Evolutionary conservation across 139 green algal genomes (phyloP).

Genomic region (Asterochloris sp.): DNA sequence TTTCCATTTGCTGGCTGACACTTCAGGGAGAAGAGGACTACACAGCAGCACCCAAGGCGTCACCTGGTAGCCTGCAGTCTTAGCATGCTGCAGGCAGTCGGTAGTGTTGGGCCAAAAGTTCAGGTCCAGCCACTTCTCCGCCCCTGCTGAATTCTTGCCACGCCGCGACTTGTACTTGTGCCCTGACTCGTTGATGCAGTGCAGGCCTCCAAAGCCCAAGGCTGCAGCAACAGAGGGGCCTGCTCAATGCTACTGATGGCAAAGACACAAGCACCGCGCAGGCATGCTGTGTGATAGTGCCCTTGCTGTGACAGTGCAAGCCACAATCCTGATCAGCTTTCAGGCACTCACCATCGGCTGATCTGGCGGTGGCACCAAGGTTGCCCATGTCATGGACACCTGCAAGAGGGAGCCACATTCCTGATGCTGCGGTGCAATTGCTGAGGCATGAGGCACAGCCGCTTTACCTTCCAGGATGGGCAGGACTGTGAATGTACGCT

Average conservation of each 20-base stretch:
- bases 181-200: constrained; percentile 47
- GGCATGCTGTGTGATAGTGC: neutral
- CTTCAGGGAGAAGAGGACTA: too few species aligned
- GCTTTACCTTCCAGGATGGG: constrained; percentile 38
- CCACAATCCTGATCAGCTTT: neutral
- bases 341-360: constrained; percentile 54
- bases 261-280: neutral
- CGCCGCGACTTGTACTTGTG: constrained; percentile 52
- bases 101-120: constrained; percentile 39
- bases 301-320: too few species aligned
- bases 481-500: constrained; percentile 46
- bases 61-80: constrained; percentile 61
- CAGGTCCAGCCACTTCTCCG: constrained; percentile 84
- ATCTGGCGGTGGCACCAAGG: constrained; percentile 63
- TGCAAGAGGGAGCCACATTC: neutral
- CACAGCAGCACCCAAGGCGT: neutral
- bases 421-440: neutral
- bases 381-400: constrained; percentile 77
- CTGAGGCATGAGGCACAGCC: neutral
- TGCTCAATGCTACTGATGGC: neutral
- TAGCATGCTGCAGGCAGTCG: constrained; percentile 48
- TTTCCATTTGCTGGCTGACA: too few species aligned
- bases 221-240: constrained; percentile 29
- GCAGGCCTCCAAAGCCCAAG: constrained; percentile 59
- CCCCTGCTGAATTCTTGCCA: constrained; percentile 44